Evolutionary conservation across 169 alveolate genomes (phyloP), one percentile per base, ranked within the genome.

Genomic region (Toxoplasma gondii): DNA sequence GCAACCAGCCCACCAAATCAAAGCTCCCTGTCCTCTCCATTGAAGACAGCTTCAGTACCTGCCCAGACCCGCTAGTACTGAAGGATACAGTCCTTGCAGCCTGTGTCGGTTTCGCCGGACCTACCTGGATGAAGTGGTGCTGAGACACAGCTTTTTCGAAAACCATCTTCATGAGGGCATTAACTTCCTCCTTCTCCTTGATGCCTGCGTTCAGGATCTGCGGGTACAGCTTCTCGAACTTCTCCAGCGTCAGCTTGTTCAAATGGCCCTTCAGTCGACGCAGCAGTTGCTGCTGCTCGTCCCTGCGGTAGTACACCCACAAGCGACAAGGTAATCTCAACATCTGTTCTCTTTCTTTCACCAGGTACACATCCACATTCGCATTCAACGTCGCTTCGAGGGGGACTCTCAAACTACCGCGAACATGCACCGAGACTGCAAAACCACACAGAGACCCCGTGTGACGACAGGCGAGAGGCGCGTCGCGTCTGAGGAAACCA

Each of bases 121-220:
- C 0, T 24, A 94, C 96, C 88, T 95, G 96, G 24, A 96, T 96
- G 88, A 96, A 96, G 84, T 96, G 97, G 81, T 96, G 97, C 94
- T 96, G 97, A 29, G 97, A 87, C 19, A 95, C 96, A 49, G 97
- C 97, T 82, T 96, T 96, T 58, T 96, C 97, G 84, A 96, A 96
- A 39, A 96, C 95, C 92, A 96, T 94, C 70, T 90, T 84, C 93
- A 96, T 91, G 43, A 96, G 88, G 54, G 95, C 96, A 43, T 95
- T 93, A 81, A 95, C 95, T 49, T 96, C 96, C 69, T 88, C 95
- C 41, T 88, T 97, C 86, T 83, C 93, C 39, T 92, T 78, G n/a
- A 96, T 95, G 4, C 97, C 97, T 0, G 94, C 96, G 9, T 58
- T 38, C 29, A 94, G 36, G 83, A 96, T 94, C 69, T 96, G 97